These are phyloP conservation scores for Termitomyces sp. DNA, from an alignment of 768 basidiomycete genomes.

Conservation along the genomic window DNA sequence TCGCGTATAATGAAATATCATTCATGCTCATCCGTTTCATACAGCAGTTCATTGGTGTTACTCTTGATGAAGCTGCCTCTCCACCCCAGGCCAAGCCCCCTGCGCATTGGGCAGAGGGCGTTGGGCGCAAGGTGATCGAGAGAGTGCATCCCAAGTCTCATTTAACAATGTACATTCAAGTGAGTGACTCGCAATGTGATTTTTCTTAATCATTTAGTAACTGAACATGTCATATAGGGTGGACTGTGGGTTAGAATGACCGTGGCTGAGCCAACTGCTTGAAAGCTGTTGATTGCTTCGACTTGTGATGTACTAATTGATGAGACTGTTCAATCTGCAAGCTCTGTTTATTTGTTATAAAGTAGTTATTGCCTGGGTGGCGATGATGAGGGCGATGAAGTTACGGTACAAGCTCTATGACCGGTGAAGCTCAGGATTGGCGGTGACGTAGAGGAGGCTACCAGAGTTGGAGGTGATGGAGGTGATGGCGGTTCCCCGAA, in stretches of 20 bases:
- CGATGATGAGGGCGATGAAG: too few species aligned
- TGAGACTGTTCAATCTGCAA: too few species aligned
- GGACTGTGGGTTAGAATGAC: background rate
- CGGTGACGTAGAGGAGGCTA: too few species aligned
- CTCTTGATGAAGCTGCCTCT: constrained; percentile 42
- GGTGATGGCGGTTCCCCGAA: too few species aligned
- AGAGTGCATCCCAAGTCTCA: constrained; percentile 48
- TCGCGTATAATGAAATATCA: constrained; percentile 59
- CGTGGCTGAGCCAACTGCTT: background rate
- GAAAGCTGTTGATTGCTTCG: background rate
- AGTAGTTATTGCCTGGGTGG: too few species aligned
- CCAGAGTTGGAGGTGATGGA: too few species aligned
- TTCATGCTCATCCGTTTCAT: constrained; percentile 61
- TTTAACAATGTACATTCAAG: constrained; percentile 50
- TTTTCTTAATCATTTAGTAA: too few species aligned
- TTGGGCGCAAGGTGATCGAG: constrained; percentile 48
- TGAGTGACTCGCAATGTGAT: constrained; percentile 18
- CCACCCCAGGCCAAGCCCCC: constrained; percentile 44
- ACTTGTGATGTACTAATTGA: too few species aligned
- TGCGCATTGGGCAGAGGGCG: constrained; percentile 36
- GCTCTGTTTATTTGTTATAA: background rate
- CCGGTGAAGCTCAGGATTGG: too few species aligned
- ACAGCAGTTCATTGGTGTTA: constrained; percentile 49
- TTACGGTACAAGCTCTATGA: too few species aligned
- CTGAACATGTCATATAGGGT: background rate